Evolutionary conservation across 2,329 filamentous ascomycete species (phyloP), one percentile per base, ranked within the genome.

Genomic region (Zopfia rhizophila): DNA sequence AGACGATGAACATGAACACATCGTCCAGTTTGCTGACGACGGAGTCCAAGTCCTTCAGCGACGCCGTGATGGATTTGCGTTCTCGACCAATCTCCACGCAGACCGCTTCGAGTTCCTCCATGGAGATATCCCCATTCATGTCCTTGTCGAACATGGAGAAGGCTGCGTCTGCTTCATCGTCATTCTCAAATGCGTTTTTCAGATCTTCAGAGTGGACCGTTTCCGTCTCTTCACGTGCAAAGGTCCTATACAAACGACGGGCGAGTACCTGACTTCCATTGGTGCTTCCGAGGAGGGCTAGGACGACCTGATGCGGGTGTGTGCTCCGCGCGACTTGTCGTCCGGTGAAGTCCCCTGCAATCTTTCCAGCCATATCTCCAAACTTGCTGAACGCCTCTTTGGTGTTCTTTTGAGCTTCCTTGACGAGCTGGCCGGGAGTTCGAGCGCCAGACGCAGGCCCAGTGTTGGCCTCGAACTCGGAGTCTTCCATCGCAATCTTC

Each of bases 111-210:
- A 97, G 82, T 68, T 97, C 93, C 63, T 96, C 91, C 83, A 96
- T 91, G 1, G 90, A 95, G 37, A 97, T 96, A 63, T 97, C 93
- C 3, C 92, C 93, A 55, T 97, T 97, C 76, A 97, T 84, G 62
- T 97, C 93, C 66, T 94, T 95, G 74, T 97, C 93, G 58, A 97
- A 97, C 78, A 97, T 92, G 58, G 81, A 79, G 63, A 97, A 97
- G 0, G 92, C 92, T 3, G 89, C 89, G 41, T 94, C 88, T 0
- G 91, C 90, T 66, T 97, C 93, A 11, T 97, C 92, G 13, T 87
- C 82, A 17, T 87, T 89, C 7, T 88, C 82, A 60, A 96, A 97
- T 1, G 90, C 91, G 8, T 82, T 77, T 51, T 85, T 86, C 41
- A 97, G 73, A 62, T 97, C 92, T 7, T 91, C 90, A 0, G 87